Evolutionary conservation across 768 basidiomycete genomes (phyloP).

Genomic region (Russula abietina): DNA sequence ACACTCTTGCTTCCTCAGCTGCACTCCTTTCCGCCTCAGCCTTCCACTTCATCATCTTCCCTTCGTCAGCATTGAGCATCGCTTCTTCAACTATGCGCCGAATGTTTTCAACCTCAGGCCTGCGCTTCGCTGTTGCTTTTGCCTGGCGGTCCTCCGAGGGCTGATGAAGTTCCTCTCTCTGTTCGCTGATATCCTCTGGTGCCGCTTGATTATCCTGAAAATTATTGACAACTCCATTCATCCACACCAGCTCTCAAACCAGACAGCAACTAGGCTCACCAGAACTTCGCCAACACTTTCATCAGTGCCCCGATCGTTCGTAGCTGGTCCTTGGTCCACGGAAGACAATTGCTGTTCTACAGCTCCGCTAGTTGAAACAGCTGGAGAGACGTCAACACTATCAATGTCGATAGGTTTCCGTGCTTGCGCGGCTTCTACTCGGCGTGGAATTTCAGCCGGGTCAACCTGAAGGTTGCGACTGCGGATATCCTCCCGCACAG

Average conservation of each 20-base stretch:
- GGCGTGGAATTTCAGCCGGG: neutral
- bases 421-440: neutral
- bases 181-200: neutral
- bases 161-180: neutral
- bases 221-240: neutral
- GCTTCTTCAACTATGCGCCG: neutral
- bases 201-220: neutral
- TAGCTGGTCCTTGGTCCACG: neutral
- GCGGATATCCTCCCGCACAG: slow-evolving; percentile 2
- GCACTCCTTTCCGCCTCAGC: neutral
- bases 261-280: neutral
- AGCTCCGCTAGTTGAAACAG: neutral
- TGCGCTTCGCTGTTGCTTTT: neutral
- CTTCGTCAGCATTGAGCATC: neutral
- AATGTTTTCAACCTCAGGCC: neutral
- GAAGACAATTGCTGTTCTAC: neutral
- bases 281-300: neutral
- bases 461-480: neutral
- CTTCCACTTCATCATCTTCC: neutral
- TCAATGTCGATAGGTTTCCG: no score
- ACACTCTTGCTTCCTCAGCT: no score
- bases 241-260: neutral
- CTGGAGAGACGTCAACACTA: no score
- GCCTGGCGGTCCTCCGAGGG: neutral
- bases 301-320: neutral